Percentiles rank a stretch among this genome's conserved stretches.
phyloP scores from a whole-genome alignment of 2,329 filamentous ascomycete species.

The Cordyceps tenuipes region DNA sequence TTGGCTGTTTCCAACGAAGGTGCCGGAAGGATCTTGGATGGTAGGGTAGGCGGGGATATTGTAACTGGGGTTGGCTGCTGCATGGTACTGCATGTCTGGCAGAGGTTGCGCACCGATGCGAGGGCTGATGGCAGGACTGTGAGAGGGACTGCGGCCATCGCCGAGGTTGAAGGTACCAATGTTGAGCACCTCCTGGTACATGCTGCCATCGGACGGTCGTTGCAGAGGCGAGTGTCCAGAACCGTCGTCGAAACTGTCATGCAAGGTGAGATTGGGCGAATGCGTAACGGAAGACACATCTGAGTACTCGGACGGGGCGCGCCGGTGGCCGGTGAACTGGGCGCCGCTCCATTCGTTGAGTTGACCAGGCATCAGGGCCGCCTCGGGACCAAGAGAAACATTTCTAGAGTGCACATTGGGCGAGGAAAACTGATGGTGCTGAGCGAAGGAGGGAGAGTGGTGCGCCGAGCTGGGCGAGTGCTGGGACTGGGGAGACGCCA shows the following conservation, averaged over 20 bases:
- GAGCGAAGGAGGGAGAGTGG: conserved; percentile 50
- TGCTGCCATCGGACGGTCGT: conserved; percentile 57
- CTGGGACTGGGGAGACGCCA: conserved; percentile 47
- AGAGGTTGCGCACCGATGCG: conserved; percentile 50
- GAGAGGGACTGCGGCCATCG: conserved; percentile 75
- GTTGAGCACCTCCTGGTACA: conserved; percentile 71
- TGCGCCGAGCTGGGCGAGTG: conserved; percentile 45
- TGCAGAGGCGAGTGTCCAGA: conserved; percentile 74
- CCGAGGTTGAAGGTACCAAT: conserved; percentile 76
- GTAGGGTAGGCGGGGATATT: conserved; percentile 27
- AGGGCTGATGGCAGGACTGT: conserved; percentile 59
- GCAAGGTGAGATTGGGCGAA: conserved; percentile 71
- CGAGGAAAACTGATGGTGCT: conserved; percentile 44
- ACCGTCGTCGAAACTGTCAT: conserved; percentile 71
- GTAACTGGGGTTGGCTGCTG: conserved; percentile 31
- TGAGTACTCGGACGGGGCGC: conserved; percentile 83
- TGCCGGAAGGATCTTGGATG: conserved; percentile 33
- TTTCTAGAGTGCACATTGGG: conserved; percentile 45
- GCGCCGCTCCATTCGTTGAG: conserved; percentile 44
- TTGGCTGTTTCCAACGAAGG: conserved; percentile 41
- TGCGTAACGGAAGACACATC: conserved; percentile 80
- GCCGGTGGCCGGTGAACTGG: conserved; percentile 72
- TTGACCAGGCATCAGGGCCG: conserved; percentile 46
- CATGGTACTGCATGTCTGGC: conserved; percentile 43
- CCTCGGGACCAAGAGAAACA: conserved; percentile 48